Evolutionary conservation across 2,329 filamentous ascomycete genomes (phyloP).

Genomic region (Pseudonectria foliicola): DNA sequence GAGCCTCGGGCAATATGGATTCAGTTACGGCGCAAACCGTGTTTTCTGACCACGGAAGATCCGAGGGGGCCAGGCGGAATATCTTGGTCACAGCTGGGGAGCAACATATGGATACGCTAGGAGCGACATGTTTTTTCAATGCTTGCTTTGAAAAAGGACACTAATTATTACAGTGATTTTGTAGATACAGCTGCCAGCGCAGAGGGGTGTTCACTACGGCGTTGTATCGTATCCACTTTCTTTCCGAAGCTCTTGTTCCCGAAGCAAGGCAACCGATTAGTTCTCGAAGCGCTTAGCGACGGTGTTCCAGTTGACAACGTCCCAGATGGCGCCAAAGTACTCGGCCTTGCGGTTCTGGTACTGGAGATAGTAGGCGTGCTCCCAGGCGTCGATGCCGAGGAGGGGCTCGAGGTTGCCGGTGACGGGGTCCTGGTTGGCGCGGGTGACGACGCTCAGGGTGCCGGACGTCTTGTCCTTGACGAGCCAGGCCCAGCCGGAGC

Average conservation of each 20-base stretch:
- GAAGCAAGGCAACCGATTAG: slow-evolving; percentile 20
- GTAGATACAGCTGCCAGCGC: too few species aligned
- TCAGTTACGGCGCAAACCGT: too few species aligned
- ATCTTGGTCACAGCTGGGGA: too few species aligned
- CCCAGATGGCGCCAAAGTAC: slow-evolving; percentile 91
- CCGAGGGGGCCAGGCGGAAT: too few species aligned
- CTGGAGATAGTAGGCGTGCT: slow-evolving; percentile 93
- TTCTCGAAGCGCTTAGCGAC: slow-evolving; percentile 68
- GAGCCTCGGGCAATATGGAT: too few species aligned
- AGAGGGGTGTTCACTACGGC: too few species aligned
- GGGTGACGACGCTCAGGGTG: slow-evolving; percentile 56
- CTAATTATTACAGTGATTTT: too few species aligned
- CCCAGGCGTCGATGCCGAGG: slow-evolving; percentile 89
- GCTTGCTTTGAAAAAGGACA: too few species aligned
- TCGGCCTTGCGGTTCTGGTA: slow-evolving; percentile 97
- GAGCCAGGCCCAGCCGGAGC: slow-evolving; percentile 87
- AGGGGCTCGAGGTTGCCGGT: slow-evolving; percentile 76
- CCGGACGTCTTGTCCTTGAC: slow-evolving; percentile 62
- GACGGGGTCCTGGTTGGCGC: slow-evolving; percentile 86
- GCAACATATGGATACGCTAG: too few species aligned
- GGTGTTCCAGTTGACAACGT: slow-evolving; percentile 92
- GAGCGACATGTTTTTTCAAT: too few species aligned
- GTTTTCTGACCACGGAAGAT: too few species aligned
- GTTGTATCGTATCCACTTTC: not conserved
- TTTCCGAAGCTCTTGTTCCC: not conserved